Evolutionary conservation across 202 grass and related monocot genomes (phyloP), one percentile per base, ranked within the genome.

Genomic region (Schoenoplectus triqueter): DNA sequence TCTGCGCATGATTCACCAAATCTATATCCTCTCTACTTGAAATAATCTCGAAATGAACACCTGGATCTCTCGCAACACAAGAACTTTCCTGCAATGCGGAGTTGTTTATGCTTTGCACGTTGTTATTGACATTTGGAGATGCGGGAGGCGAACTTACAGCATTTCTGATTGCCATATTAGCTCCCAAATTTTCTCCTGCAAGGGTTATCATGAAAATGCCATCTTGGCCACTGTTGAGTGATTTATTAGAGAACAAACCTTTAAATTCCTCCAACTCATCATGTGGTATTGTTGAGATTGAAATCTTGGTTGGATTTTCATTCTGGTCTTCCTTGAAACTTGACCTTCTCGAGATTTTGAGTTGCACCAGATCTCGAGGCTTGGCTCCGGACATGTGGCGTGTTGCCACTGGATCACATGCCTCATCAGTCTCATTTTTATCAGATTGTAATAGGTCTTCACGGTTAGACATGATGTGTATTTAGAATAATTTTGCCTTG

Each of bases 81-180:
- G 92, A 90, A 88, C 95, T 95, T 22, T 60, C 85, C 10, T 98
- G 91, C 72, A 98, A 80, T 2, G 92, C 40, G 9, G 95, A 98
- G 88, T 98, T 98, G 83, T 95, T 98, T 86, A 95, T 90, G 57
- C 71, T 90, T 83, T 95, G 92, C 68, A 94, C 89, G 64, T 98
- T 95, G 85, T 86, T 98, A 75, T 98, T 98, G 56, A 98, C 83
- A 82, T 87, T 93, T 21, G 89, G 10, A 39, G 82, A 59, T 15
- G 88, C 78, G 46, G 63, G 17, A 18, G 57, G 51, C 6, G 39
- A 40, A 51, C 20, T 84, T 69, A 57, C 41, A 0, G 72, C 15
- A 0, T 46, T 52, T 54, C 4, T 42, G 31, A 95, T 78, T 8
- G 90, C 85, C 92, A 98, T 98, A 80, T 88, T 92, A 2, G 95